phyloP scores from a whole-genome alignment of 1,284 basidiomycete species.

The Fomitopsis palustris region DNA sequence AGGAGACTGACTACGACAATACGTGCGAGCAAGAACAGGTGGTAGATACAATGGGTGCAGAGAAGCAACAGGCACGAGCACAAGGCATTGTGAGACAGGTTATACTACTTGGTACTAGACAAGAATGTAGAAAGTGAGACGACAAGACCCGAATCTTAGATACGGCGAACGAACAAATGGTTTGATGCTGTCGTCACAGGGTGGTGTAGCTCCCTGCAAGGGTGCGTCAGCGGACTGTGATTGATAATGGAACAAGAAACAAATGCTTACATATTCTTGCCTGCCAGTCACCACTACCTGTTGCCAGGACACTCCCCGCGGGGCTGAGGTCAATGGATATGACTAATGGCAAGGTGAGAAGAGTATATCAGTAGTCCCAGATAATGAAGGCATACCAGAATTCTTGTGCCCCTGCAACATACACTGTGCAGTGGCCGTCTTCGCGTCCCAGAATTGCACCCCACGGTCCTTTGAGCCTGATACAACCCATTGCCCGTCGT shows the following conservation, averaged over 20 bases:
- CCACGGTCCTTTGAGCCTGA: conserved; percentile 78
- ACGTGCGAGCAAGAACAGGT: neutral
- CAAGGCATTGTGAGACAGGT: neutral
- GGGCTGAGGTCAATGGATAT: conserved; percentile 83
- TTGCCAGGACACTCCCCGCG: conserved; percentile 69
- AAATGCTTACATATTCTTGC: conserved; percentile 66
- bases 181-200: conserved; percentile 2
- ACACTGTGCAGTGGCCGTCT: conserved; percentile 65
- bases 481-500: conserved; percentile 74
- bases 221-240: neutral
- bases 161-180: neutral
- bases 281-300: conserved; percentile 82
- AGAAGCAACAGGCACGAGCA: neutral
- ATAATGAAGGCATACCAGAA: conserved; percentile 43
- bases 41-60: neutral
- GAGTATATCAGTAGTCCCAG: conserved; percentile 3
- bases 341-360: conserved; percentile 40
- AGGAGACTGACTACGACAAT: neutral
- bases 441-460: conserved; percentile 75
- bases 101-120: neutral
- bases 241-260: neutral
- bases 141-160: neutral
- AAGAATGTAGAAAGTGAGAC: neutral
- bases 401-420: conserved; percentile 88
- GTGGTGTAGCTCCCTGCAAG: conserved; percentile 24